phyloP scores from a whole-genome alignment of 2,329 filamentous ascomycete species.

The Akanthomyces uredinophilus region DNA sequence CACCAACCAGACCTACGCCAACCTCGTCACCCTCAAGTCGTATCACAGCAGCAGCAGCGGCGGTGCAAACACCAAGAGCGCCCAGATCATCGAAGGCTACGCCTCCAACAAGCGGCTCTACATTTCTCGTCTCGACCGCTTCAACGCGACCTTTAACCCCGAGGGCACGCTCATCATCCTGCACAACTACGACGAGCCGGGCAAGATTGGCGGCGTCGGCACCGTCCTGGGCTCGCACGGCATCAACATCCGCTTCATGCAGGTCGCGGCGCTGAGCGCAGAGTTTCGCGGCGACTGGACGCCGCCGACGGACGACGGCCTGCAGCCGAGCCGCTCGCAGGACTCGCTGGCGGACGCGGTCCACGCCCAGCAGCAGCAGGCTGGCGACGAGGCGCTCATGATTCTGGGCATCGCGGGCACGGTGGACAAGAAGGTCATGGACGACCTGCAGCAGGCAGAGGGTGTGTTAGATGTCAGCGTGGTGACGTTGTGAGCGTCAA shows the following conservation, averaged over 20 bases:
- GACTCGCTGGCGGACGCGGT: slow-evolving; percentile 26
- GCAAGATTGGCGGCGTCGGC: slow-evolving; percentile 78
- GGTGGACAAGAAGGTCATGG: slow-evolving; percentile 52
- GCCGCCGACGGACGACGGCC: slow-evolving; percentile 20
- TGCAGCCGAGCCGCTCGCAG: slow-evolving; percentile 24
- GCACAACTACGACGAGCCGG: slow-evolving; percentile 75
- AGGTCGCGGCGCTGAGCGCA: slow-evolving; percentile 53
- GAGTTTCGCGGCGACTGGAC: slow-evolving; percentile 26
- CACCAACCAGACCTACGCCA: slow-evolving; percentile 60
- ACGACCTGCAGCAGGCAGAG: slow-evolving; percentile 42
- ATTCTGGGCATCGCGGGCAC: slow-evolving; percentile 68
- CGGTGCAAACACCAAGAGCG: slow-evolving; percentile 15
- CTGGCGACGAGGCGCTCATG: slow-evolving; percentile 66
- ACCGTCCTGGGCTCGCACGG: slow-evolving; percentile 62
- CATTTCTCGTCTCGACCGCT: slow-evolving; percentile 69
- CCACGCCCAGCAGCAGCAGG: slow-evolving; percentile 10
- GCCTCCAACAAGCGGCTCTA: slow-evolving; percentile 58
- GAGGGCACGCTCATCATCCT: slow-evolving; percentile 71
- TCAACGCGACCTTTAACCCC: slow-evolving; percentile 68
- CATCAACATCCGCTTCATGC: slow-evolving; percentile 79
- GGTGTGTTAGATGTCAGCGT: slow-evolving; percentile 53
- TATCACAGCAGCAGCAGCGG: slow-evolving; percentile 25
- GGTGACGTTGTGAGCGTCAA: slow-evolving; percentile 34
- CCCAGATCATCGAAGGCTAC: slow-evolving; percentile 59
- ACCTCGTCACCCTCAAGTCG: slow-evolving; percentile 64